Evolutionary conservation across 2,329 filamentous ascomycete species (phyloP).

Genomic region (Aspergillus viridinutans): DNA sequence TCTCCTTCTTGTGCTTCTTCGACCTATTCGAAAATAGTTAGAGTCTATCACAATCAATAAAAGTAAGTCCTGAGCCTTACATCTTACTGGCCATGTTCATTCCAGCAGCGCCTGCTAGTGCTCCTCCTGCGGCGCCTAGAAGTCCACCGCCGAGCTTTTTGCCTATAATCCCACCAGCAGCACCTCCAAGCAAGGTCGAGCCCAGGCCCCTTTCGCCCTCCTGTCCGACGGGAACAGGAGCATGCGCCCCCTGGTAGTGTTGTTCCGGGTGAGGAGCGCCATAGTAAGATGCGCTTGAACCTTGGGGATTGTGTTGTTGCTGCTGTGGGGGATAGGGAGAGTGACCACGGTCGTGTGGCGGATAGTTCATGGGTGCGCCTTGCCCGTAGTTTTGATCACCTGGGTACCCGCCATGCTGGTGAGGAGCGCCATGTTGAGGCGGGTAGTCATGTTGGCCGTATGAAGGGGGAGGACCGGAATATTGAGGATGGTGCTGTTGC

Average conservation of each 20-base stretch:
- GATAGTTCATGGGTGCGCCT: conserved; percentile 16
- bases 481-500: conserved; percentile 14
- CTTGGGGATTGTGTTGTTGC: conserved; percentile 20
- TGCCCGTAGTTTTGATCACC: conserved; percentile 19
- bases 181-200: conserved; percentile 34
- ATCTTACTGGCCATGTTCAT: conserved; percentile 27
- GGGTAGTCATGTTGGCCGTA: conserved; percentile 17
- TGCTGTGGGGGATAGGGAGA: conserved; percentile 25
- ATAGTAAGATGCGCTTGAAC: conserved; percentile 32
- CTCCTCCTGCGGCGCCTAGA: conserved; percentile 31
- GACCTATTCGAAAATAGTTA: conserved; percentile 12
- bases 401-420: conserved; percentile 14
- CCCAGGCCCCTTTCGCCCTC: conserved; percentile 35
- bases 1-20: conserved; percentile 22
- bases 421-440: conserved; percentile 7
- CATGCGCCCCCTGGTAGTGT: conserved; percentile 15
- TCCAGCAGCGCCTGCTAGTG: conserved; percentile 30
- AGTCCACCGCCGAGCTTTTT: conserved; percentile 33
- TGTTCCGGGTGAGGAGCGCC: conserved; percentile 14
- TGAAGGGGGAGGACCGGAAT: conserved; percentile 14
- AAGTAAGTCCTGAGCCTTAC: conserved; percentile 17
- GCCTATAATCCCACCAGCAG: conserved; percentile 33
- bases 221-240: conserved; percentile 15
- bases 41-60: conserved; percentile 1
- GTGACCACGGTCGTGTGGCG: conserved; percentile 22